phyloP scores from a whole-genome alignment of 1,139 yeast species.

The Casaregolazyma lundiana region DNA sequence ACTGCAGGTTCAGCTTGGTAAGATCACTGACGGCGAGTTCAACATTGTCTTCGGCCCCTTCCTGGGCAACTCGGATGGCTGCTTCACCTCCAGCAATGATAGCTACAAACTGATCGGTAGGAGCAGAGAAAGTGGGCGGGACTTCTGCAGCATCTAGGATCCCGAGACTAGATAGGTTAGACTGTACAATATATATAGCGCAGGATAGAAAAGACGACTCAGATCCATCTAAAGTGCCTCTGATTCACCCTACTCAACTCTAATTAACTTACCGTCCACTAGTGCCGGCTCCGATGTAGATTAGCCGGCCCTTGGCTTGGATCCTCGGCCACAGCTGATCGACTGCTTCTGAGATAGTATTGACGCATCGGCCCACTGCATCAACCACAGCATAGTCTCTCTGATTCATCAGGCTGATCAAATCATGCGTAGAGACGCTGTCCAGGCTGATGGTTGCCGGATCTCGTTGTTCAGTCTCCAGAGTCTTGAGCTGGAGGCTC shows the following conservation, averaged over 20 bases:
- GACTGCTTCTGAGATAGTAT: constrained; percentile 24
- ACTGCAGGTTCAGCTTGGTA: constrained; percentile 16
- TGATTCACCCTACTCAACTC: no score
- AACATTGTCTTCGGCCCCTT: constrained; percentile 29
- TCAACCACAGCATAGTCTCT: constrained; percentile 25
- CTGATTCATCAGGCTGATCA: constrained; percentile 25
- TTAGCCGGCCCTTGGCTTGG: constrained; percentile 26
- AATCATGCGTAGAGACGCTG: constrained; percentile 19
- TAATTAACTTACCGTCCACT: constrained; percentile 28
- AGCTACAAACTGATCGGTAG: constrained; percentile 30
- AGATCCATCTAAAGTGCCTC: no score
- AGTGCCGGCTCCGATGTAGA: constrained; percentile 33
- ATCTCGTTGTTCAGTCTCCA: constrained; percentile 27
- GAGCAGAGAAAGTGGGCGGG: constrained; percentile 33
- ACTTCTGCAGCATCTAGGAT: constrained; percentile 32
- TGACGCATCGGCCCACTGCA: constrained; percentile 21
- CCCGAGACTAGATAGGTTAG: constrained; percentile 16
- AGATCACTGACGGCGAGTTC: constrained; percentile 19
- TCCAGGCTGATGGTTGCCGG: constrained; percentile 23
- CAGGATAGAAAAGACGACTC: background rate
- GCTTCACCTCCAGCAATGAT: constrained; percentile 33
- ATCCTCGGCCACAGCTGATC: constrained; percentile 28
- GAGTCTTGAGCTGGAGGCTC: background rate
- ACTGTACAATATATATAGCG: background rate
- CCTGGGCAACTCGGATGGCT: constrained; percentile 30